Evolutionary conservation across 2,329 filamentous ascomycete species (phyloP).

Genomic region (Daldinia eschscholtzii): DNA sequence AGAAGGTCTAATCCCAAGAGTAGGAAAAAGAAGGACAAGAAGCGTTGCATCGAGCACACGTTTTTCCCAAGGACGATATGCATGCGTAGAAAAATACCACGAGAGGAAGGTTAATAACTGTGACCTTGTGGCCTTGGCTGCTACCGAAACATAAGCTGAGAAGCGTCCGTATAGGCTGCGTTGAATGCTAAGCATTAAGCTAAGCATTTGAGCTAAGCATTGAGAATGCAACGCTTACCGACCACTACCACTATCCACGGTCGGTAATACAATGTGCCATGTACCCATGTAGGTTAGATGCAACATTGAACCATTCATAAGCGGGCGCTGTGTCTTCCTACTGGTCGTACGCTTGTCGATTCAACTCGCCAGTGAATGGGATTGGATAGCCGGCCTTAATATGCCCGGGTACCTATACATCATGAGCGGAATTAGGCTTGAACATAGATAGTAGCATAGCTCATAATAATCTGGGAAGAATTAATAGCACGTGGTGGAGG

Average conservation of each 20-base stretch:
- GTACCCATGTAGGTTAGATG: background rate
- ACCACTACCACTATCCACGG: background rate
- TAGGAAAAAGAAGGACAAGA: background rate
- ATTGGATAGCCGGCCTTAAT: background rate
- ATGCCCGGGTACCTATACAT: background rate
- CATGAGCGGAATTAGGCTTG: background rate
- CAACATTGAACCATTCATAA: constrained; percentile 5
- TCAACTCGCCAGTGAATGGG: background rate
- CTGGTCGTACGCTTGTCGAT: background rate
- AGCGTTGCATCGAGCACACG: constrained; percentile 5
- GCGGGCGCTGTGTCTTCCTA: background rate
- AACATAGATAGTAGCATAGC: background rate
- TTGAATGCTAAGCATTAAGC: constrained; percentile 12
- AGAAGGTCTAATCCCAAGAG: constrained; percentile 3
- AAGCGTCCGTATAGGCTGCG: background rate
- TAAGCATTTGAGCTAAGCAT: constrained; percentile 15
- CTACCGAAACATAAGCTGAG: constrained; percentile 4
- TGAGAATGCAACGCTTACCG: background rate
- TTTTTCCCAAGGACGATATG: constrained; percentile 1
- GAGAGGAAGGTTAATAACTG: constrained; percentile 1
- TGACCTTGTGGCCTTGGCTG: background rate
- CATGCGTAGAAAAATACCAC: background rate
- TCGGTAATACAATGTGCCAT: background rate
- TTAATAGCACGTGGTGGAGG: background rate
- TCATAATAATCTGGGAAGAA: background rate